A percentile compares a stretch with the other conserved stretches of the same genome.
phyloP scores from a whole-genome alignment of 2,329 filamentous ascomycete genomes.

The Mycocentrospora acerina region DNA sequence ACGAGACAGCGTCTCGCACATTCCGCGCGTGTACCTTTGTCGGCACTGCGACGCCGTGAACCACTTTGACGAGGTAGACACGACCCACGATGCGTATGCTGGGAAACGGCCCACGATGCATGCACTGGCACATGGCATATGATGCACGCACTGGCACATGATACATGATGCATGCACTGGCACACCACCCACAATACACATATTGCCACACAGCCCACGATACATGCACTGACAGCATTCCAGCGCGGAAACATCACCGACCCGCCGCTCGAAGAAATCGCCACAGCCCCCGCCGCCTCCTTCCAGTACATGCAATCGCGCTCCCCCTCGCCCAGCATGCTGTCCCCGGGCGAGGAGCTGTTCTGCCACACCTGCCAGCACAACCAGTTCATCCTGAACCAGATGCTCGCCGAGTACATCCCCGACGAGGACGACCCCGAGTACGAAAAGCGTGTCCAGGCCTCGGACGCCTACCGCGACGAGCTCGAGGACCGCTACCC shows the following conservation, averaged over 20 bases:
- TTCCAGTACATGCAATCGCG: constrained; percentile 28
- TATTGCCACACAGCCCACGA: background rate
- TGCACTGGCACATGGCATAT: constrained; percentile 22
- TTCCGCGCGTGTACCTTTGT: constrained; percentile 33
- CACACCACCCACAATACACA: constrained; percentile 11
- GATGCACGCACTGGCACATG: constrained; percentile 1
- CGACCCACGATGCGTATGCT: constrained; percentile 3
- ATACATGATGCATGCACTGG: constrained; percentile 16
- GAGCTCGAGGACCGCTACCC: constrained; percentile 82
- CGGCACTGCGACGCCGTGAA: constrained; percentile 81
- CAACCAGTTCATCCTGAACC: constrained; percentile 82
- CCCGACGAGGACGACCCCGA: constrained; percentile 65
- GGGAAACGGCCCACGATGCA: background rate
- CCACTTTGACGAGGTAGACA: constrained; percentile 76
- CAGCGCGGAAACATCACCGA: constrained; percentile 89
- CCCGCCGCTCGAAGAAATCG: constrained; percentile 62
- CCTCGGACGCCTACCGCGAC: constrained; percentile 69
- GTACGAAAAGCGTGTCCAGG: constrained; percentile 67
- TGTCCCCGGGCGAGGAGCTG: constrained; percentile 39
- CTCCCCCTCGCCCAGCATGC: constrained; percentile 28
- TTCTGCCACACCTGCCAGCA: constrained; percentile 81
- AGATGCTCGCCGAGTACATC: constrained; percentile 77
- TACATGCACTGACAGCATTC: constrained; percentile 22
- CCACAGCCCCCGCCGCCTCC: constrained; percentile 18
- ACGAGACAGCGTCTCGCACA: constrained; percentile 20